Base-by-base conservation (phyloP, 2,329 filamentous ascomycete genomes). In the Ascochyta rabiei region DNA sequence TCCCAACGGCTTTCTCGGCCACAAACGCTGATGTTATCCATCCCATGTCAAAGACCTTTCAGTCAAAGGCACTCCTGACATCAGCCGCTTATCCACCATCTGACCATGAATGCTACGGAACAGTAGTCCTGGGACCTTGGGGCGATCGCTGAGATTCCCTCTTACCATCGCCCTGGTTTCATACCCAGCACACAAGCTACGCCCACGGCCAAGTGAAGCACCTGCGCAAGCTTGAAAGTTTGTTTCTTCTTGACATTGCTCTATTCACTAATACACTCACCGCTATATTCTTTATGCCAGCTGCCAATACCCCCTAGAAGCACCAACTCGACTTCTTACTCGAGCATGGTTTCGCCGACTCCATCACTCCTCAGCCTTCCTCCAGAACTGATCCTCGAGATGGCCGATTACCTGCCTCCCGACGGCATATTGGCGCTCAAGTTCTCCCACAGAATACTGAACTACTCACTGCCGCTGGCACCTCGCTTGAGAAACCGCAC, bases 351-450 rank as follows among this genome's bases (percentile, higher is more conserved):
- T 7, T 31, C 39, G 6, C 10, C 54, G 2, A 18, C 48, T 19
- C 34, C 43, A 33, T 58, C 55, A 12, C 43, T 74, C 16, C 57
- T 68, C 12, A 51, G 41, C 39, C 72, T 79, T 8, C 78, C 77
- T 9, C 62, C 68, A 26, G 78, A 80, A 57, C 66, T 79, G 4
- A 70, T 78, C 19, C 60, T 73, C 48, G 72, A 76, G 38, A 69
- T 79, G 39, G 57, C 64, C 37, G 61, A 72, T 24, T 57, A 71
- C 55, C 70, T 80, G 8, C 64, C 73, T 6, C 62, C 64, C 0
- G 75, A 77, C 35, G 71, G 64, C 23, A 62, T 73, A 18, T 61
- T 79, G 8, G 68, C 77, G 3, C 66, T 79, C 9, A 75, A 75
- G 39, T 70, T 79, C 37, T 67, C 71, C 6, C 66, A 71, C 41